phyloP scores from a whole-genome alignment of 148 eudicot genomes.

The Suaeda aralocaspica region DNA sequence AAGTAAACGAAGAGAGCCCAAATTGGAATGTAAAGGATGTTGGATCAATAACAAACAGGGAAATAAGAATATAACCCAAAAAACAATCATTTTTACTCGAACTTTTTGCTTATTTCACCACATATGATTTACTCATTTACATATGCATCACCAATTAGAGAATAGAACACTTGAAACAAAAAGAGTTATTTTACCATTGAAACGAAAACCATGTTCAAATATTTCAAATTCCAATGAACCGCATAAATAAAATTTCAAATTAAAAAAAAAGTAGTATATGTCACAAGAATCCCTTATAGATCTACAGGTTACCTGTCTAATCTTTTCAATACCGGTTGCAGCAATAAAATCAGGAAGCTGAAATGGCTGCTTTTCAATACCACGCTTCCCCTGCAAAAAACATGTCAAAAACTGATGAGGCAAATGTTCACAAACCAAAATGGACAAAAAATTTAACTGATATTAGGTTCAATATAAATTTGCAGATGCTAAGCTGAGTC shows the following conservation, averaged over 20 bases:
- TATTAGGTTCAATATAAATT: not conserved
- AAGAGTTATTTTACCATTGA: not conserved
- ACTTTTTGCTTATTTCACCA: not conserved
- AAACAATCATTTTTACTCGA: not conserved
- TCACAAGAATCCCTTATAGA: not conserved
- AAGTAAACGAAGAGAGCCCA: not conserved
- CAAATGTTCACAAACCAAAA: slow-evolving; percentile 17
- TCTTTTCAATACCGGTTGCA: slow-evolving; percentile 97
- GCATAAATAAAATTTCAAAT: too few relatives aligned
- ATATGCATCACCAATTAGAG: too few relatives aligned
- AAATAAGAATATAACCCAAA: not conserved
- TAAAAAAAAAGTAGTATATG: not conserved
- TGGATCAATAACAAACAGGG: not conserved
- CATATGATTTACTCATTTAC: too few relatives aligned
- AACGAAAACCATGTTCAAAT: not conserved
- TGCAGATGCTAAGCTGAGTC: not conserved
- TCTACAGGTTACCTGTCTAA: slow-evolving; percentile 65
- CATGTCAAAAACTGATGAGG: slow-evolving; percentile 36
- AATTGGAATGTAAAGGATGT: not conserved
- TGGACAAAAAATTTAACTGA: not conserved
- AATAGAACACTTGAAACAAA: not conserved
- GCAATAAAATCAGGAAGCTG: slow-evolving; percentile 99
- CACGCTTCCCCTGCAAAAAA: slow-evolving; percentile 89
- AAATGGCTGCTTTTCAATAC: slow-evolving; percentile 96
- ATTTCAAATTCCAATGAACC: not conserved